Base-by-base conservation (phyloP, 2,329 filamentous ascomycete species). In the Apiospora aurea region DNA sequence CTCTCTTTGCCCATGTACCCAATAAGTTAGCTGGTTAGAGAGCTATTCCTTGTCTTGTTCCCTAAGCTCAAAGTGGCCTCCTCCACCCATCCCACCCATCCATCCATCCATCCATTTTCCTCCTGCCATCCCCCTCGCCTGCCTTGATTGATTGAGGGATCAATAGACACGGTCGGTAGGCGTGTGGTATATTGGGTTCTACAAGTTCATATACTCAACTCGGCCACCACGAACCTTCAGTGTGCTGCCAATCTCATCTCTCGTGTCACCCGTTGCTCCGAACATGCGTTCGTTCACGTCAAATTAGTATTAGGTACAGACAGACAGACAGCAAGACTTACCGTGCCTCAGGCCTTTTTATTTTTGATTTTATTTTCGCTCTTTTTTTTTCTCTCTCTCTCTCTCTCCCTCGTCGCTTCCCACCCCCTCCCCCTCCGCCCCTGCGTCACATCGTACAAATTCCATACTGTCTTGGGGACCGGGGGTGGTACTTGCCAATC, bases 361-460 rank as follows among this genome's bases (percentile, higher is more conserved):
- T 53, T 53, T 61, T 41, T 41, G 14, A 24, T 53, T 10, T 38
- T 29, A 24, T 29, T 38, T 14, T 18, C 21, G 29, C n/a, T 34
- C 26, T 29, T 29, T 38, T 38, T 6, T 38, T 34, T 34, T 34
- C 6, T 34, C 6, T 34, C 3, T 34, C 6, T 34, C 34, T 5
- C 34, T 26, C 11, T 41, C 64, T 8, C 34, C 21, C 21, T 57
- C 29, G 29, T 53, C 38, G 4, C 24, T 29, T 29, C 29, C 67
- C 29, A 8, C 44, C 41, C n/a, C 67, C 26, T 49, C 29, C 69
- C 41, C 24, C 26, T 26, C 43, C 67, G 34, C 47, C 43, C 57
- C 70, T 71, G 70, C 64, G 70, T 71, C 70, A 68, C 70, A 67
- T 67, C 70, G 46, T 61, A 71, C 70, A 70, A 64, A 64, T 64